Percentiles rank a stretch among this genome's conserved stretches.
Evolutionary conservation across 306 rosid genomes (phyloP).

Genomic region (Pachyrhizus erosus): DNA sequence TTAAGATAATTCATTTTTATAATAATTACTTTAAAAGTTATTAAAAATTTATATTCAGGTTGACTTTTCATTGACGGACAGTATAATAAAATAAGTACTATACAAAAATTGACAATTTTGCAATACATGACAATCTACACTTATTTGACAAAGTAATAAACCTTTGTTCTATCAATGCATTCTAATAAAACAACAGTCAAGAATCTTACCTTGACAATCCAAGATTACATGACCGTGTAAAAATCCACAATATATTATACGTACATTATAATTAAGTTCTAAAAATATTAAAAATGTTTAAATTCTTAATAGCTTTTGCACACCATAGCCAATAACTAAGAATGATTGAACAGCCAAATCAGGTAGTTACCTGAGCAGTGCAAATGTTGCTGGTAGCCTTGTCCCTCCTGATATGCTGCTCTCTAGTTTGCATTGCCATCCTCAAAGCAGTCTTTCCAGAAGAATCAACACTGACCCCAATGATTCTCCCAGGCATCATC

Average conservation of each 20-base stretch:
- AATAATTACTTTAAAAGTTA: no score
- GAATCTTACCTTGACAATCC: no score
- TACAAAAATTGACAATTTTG: no score
- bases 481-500: constrained; percentile 99
- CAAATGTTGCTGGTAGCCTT: constrained; percentile 99
- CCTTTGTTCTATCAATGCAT: not conserved
- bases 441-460: constrained; percentile 90
- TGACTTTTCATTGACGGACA: no score
- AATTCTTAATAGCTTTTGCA: not conserved
- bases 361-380: constrained; percentile 90
- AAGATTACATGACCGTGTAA: not conserved
- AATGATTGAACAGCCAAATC: not conserved
- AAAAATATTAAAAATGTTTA: not conserved
- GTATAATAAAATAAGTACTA: no score
- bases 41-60: no score
- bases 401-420: constrained; percentile 98
- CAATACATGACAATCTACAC: not conserved
- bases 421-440: constrained; percentile 99
- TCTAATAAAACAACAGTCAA: not conserved
- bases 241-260: not conserved
- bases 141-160: not conserved
- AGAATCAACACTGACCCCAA: constrained; percentile 95
- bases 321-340: not conserved
- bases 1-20: no score
- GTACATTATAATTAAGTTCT: not conserved